Conservation (phyloP, 148 eudicot species). For the Polygonum aviculare region DNA sequence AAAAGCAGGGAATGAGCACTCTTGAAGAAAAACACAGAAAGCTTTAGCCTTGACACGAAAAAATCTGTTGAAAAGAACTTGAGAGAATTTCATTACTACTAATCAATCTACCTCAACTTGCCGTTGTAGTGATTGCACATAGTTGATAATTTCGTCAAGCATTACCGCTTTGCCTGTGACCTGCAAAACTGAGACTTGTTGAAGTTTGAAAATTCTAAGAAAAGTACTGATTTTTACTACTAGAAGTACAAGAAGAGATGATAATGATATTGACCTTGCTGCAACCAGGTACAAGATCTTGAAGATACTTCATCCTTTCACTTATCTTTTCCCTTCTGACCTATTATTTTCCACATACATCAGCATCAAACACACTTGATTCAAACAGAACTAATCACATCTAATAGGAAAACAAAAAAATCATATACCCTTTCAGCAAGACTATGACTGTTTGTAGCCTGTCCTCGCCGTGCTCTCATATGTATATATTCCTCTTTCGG, state of each 20-base stretch:
- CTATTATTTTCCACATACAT: constrained; percentile 39
- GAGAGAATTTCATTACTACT: background rate
- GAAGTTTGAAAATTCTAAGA: background rate
- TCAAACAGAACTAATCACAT: background rate
- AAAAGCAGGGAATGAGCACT: background rate
- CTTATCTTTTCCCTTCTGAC: constrained; percentile 97
- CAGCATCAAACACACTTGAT: constrained; percentile 5
- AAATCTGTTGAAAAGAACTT: background rate
- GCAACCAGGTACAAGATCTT: constrained; percentile 99
- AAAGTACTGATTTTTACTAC: background rate
- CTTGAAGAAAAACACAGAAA: background rate
- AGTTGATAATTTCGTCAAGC: constrained; percentile 97
- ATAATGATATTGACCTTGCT: constrained; percentile 47
- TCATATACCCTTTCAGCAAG: constrained; percentile 86
- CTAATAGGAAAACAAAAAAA: background rate
- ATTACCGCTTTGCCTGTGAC: constrained; percentile 99
- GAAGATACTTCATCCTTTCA: constrained; percentile 98
- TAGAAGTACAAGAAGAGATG: background rate
- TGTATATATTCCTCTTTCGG: constrained; percentile 90
- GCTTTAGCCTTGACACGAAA: background rate
- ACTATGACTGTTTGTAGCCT: constrained; percentile 98
- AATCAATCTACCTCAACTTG: constrained; percentile 72
- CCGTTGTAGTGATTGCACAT: constrained; percentile 92
- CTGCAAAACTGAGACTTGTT: constrained; percentile 27
- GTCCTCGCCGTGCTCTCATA: constrained; percentile 92